Percentiles rank a stretch among this genome's conserved stretches.
Evolutionary conservation across 139 green algal genomes (phyloP).

Genomic region (Ettlia oleoabundans): DNA sequence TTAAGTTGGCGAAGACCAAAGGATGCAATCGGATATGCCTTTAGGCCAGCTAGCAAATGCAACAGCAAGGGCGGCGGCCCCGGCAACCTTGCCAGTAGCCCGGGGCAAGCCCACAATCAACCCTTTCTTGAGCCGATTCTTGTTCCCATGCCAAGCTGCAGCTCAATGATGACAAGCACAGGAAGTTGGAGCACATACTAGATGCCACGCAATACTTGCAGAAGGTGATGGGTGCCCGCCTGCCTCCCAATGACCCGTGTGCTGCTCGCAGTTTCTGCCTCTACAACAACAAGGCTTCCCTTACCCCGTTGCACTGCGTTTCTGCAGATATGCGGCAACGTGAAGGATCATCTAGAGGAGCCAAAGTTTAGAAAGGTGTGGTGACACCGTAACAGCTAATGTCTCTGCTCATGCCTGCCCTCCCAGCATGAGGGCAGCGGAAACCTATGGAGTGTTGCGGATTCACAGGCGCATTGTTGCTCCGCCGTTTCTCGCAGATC

Average conservation of each 20-base stretch:
- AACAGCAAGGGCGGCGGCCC: too few relatives aligned
- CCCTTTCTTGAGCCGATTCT: neutral
- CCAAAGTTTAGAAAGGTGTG: constrained; percentile 55
- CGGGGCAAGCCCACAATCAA: neutral
- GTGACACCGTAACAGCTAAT: neutral
- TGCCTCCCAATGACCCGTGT: too few relatives aligned
- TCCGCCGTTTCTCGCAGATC: neutral
- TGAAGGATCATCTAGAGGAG: constrained; percentile 54
- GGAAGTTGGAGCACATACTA: constrained; percentile 33
- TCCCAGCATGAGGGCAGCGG: too few relatives aligned
- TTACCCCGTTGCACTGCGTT: too few relatives aligned
- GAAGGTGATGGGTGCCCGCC: too few relatives aligned
- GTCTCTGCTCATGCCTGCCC: neutral
- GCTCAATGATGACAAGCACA: constrained; percentile 46
- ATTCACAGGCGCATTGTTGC: neutral
- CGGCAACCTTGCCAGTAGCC: neutral
- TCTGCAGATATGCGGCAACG: constrained; percentile 64
- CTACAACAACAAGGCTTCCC: too few relatives aligned
- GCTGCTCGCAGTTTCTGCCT: too few relatives aligned
- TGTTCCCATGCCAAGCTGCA: neutral
- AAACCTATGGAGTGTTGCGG: neutral
- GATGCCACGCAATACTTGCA: constrained; percentile 30
- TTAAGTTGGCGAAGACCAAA: too few relatives aligned
- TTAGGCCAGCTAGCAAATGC: too few relatives aligned
- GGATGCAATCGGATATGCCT: too few relatives aligned